Base-by-base conservation (phyloP, 305 asterid genomes). In the Rubia occidens region DNA sequence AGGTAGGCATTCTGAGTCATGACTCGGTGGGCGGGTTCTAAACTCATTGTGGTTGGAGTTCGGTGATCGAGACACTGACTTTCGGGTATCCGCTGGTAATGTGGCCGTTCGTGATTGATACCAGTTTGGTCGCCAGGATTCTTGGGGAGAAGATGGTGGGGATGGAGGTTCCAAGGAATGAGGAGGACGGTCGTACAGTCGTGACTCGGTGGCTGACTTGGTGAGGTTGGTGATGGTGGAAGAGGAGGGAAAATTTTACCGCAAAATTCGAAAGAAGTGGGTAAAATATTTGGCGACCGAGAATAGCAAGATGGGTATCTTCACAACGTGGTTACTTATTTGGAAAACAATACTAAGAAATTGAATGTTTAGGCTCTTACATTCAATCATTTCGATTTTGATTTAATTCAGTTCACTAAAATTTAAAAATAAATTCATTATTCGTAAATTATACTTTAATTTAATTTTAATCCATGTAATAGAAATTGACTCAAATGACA, bases 31-130 rank as follows among this genome's bases (percentile, higher is more conserved):
- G 79, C 0, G 75, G 73, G 0, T 76, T 76, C 73, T 29, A 71
- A 67, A 71, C 76, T 42, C 79, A 71, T 1, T 76, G 74, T 17
- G 79, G 73, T 9, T 78, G 80, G 79, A 62, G 78, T 65, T 81
- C 82, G 3, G 51, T 44, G 51, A 44, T 44, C 13, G 51, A 44
- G 51, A 15, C 7, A 2, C 10, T 44, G 14, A 44, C 3, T 8
- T 44, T 44, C 13, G 14, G 51, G 51, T 15, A 11, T 44, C 51
- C 51, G 5, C 51, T 44, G 10, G 3, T 44, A 8, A 44, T 56
- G 62, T 2, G 21, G 15, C 62, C 15, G 0, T 56, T 24, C 2
- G 17, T 56, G 15, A 11, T 56, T 0, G 61, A 56, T 3, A 24
- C 32, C 6, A 37, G 62, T 6, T 8, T 21, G 37, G 32, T 20